A percentile compares a stretch with the other conserved stretches of the same genome.
These are phyloP conservation scores for Alternaria postmessia DNA, from an alignment of 2,329 filamentous ascomycete genomes.

Conservation along the genomic window DNA sequence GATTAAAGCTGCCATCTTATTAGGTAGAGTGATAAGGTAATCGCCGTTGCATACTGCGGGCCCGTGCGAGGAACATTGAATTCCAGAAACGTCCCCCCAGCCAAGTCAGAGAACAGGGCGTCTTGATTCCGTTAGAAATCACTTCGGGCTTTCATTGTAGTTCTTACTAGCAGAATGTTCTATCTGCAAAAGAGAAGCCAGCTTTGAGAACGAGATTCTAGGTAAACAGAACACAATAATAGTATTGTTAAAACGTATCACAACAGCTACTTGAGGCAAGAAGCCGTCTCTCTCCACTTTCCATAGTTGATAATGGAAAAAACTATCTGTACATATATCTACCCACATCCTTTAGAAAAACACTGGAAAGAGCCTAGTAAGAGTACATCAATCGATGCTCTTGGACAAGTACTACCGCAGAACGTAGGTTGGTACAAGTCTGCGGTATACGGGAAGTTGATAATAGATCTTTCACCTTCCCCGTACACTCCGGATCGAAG, in stretches of 20 bases:
- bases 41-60: too few species aligned
- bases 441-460: not conserved
- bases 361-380: not conserved
- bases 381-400: not conserved
- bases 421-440: not conserved
- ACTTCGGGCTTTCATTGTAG: too few species aligned
- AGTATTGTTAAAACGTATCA: not conserved
- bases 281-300: not conserved
- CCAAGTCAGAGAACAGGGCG: too few species aligned
- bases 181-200: too few species aligned
- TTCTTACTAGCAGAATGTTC: too few species aligned
- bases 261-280: not conserved
- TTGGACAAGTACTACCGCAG: not conserved
- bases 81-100: too few species aligned
- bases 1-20: too few species aligned
- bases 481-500: conserved; percentile 12
- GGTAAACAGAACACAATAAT: not conserved
- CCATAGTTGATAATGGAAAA: not conserved
- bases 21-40: too few species aligned
- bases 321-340: not conserved
- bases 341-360: not conserved
- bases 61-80: too few species aligned
- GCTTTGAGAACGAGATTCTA: not conserved
- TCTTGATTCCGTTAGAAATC: too few species aligned
- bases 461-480: conserved; percentile 13